phyloP scores from a whole-genome alignment of 768 basidiomycete species.

The Serendipita sp. region DNA sequence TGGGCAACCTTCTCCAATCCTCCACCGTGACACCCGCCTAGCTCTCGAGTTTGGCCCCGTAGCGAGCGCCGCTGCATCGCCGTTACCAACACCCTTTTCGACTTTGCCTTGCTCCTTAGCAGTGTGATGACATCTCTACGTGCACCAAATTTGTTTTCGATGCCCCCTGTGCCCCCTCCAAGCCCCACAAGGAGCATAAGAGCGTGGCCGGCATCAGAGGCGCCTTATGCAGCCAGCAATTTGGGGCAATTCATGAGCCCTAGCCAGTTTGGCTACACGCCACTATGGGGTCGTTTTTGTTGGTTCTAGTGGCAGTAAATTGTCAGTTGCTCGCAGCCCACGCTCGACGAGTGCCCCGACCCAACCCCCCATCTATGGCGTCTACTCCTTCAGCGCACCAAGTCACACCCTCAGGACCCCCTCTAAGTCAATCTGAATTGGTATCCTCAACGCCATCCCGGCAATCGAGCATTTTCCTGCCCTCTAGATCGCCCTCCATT shows the following conservation, averaged over 20 bases:
- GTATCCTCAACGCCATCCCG: not conserved
- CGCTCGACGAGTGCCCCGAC: not conserved
- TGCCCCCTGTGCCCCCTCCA: not conserved
- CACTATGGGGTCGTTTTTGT: not conserved
- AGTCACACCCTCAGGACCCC: not conserved
- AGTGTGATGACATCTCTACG: not conserved
- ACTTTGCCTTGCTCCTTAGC: not conserved
- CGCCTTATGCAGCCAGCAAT: not conserved
- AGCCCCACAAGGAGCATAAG: not conserved
- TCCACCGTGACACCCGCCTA: not conserved
- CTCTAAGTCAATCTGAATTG: not conserved
- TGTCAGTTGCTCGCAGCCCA: not conserved
- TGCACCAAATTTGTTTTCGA: not conserved
- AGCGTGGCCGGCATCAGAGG: not conserved
- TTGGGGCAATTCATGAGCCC: not conserved
- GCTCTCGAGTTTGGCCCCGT: not conserved
- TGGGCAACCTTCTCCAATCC: not conserved
- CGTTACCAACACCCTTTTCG: not conserved
- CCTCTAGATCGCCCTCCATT: conserved; percentile 2
- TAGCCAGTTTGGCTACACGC: not conserved
- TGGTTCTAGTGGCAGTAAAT: not conserved
- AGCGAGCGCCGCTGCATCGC: not conserved
- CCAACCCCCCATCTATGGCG: not conserved
- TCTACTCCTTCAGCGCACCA: not conserved
- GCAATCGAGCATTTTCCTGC: not conserved